phyloP scores from a whole-genome alignment of 148 eudicot species.

The Drosera capensis region DNA sequence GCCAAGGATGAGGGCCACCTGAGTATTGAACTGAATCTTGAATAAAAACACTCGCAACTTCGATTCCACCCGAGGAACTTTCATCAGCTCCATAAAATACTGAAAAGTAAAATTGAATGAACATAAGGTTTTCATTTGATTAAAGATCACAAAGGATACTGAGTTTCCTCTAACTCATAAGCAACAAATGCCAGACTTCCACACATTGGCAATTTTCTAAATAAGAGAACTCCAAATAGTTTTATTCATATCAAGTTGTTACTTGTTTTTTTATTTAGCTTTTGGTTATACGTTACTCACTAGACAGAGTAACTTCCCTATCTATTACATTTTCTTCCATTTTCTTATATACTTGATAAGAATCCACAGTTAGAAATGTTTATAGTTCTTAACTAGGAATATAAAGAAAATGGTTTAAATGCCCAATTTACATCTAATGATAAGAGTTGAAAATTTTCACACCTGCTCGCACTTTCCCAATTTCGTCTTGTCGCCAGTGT shows the following conservation, averaged over 20 bases:
- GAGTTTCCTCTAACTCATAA: too few species aligned
- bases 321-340: too few species aligned
- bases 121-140: background rate
- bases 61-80: conserved; percentile 91
- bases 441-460: conserved; percentile 10
- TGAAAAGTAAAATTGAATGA: conserved; percentile 20
- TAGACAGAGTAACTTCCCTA: too few species aligned
- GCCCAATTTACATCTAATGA: background rate
- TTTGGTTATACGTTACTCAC: too few species aligned
- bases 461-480: conserved; percentile 98
- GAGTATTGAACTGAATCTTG: conserved; percentile 87
- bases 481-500: conserved; percentile 67
- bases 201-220: too few species aligned
- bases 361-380: too few species aligned
- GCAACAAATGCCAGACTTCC: too few species aligned
- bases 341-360: too few species aligned
- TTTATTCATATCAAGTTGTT: too few species aligned
- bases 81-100: conserved; percentile 94
- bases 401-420: background rate
- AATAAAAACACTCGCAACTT: conserved; percentile 80
- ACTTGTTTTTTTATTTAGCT: too few species aligned
- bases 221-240: too few species aligned
- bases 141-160: background rate
- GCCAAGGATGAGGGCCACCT: conserved; percentile 32
- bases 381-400: too few species aligned